phyloP scores from a whole-genome alignment of 192 early-diverging fungal species.

The Umbelopsis vinacea region DNA sequence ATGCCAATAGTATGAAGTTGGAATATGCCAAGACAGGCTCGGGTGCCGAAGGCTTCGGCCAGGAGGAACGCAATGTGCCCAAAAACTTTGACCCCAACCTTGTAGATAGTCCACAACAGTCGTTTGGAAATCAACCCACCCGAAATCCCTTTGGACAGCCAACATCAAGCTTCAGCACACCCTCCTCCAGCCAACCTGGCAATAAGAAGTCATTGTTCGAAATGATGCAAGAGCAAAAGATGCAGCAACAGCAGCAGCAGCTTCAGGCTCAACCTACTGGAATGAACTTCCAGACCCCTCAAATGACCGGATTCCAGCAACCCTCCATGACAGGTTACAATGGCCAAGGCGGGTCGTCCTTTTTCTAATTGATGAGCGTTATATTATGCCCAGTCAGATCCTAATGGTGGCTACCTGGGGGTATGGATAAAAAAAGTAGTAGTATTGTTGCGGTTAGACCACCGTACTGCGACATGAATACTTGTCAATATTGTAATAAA shows the following conservation, averaged over 20 bases:
- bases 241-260: slow-evolving; percentile 25
- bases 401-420: not conserved
- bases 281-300: slow-evolving; percentile 28
- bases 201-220: slow-evolving; percentile 35
- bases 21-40: not conserved
- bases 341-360: slow-evolving; percentile 17
- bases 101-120: not conserved
- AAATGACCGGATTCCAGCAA: slow-evolving; percentile 28
- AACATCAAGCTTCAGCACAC: not conserved
- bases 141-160: slow-evolving; percentile 38
- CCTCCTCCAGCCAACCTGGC: not conserved
- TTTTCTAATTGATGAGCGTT: slow-evolving; percentile 4
- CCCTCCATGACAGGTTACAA: slow-evolving; percentile 23
- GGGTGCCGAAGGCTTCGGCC: not conserved
- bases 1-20: slow-evolving; percentile 6
- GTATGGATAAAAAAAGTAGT: no score
- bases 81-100: slow-evolving; percentile 17
- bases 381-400: not conserved
- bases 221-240: slow-evolving; percentile 38
- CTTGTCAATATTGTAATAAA: no score
- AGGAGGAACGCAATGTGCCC: not conserved
- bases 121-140: slow-evolving; percentile 33
- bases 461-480: no score
- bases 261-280: slow-evolving; percentile 11
- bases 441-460: no score